Evolutionary conservation across 495 filamentous ascomycete genomes (phyloP).

Genomic region (Penicillium coprophilum): DNA sequence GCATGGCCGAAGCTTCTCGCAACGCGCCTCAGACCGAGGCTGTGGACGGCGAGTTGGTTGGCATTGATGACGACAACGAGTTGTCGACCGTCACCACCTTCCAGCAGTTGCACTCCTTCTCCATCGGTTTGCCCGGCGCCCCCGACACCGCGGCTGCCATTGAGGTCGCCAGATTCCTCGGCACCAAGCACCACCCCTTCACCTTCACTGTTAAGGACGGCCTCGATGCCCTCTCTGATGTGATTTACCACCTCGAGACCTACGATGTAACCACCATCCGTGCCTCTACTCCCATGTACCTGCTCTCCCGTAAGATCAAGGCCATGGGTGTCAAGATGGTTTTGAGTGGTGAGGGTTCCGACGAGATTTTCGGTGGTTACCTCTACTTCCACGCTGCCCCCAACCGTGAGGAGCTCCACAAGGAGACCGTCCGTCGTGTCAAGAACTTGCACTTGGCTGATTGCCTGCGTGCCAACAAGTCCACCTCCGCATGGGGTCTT

Average conservation of each 20-base stretch:
- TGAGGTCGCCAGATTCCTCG: constrained; percentile 90
- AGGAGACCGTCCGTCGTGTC: constrained; percentile 85
- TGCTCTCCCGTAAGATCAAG: constrained; percentile 97
- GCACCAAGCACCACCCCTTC: constrained; percentile 96
- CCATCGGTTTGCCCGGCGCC: constrained; percentile 87
- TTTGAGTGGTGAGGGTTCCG: constrained; percentile 89
- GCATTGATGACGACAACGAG: constrained; percentile 88
- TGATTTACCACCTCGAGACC: constrained; percentile 96
- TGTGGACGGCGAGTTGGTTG: constrained; percentile 70
- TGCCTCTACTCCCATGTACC: constrained; percentile 97
- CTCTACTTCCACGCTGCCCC: constrained; percentile 97
- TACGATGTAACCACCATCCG: constrained; percentile 98
- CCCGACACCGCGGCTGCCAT: constrained; percentile 87
- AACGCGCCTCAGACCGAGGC: constrained; percentile 33
- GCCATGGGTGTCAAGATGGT: constrained; percentile 99
- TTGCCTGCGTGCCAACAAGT: constrained; percentile 97
- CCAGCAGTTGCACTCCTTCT: constrained; percentile 96
- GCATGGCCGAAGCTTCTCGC: constrained; percentile 61
- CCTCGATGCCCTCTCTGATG: constrained; percentile 90
- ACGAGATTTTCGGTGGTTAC: constrained; percentile 98
- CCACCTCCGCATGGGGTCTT: constrained; percentile 96
- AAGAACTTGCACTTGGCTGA: constrained; percentile 95
- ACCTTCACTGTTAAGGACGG: constrained; percentile 97
- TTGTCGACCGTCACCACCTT: constrained; percentile 88
- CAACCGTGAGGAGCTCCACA: constrained; percentile 86